phyloP scores from a whole-genome alignment of 129 eudicot species.

The Deinandra increscens region DNA sequence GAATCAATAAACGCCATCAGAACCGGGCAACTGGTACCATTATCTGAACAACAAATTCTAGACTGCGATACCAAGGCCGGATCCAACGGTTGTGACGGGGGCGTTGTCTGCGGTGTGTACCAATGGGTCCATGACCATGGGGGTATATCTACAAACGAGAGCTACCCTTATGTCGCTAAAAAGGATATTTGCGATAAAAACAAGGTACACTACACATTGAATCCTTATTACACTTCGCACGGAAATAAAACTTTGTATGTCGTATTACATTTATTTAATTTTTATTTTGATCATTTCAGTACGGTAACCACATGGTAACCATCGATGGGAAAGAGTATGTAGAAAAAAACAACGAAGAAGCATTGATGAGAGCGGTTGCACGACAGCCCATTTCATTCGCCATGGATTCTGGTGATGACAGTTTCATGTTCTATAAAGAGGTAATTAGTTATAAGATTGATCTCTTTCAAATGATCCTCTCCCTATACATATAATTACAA shows the following conservation, averaged over 20 bases:
- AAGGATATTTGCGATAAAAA: slow-evolving; percentile 47
- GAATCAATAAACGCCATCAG: slow-evolving; percentile 71
- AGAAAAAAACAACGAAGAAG: slow-evolving; percentile 47
- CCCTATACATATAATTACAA: no score
- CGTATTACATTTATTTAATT: no score
- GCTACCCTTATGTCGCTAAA: slow-evolving; percentile 58
- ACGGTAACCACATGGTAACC: slow-evolving; percentile 9
- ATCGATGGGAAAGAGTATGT: slow-evolving; percentile 51
- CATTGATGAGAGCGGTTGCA: slow-evolving; percentile 56
- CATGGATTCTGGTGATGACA: slow-evolving; percentile 47
- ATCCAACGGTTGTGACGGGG: slow-evolving; percentile 68
- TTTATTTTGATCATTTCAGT: neutral
- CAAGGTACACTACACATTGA: no score
- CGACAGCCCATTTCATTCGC: slow-evolving; percentile 55
- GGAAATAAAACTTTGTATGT: no score
- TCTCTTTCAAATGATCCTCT: no score
- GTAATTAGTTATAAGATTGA: no score
- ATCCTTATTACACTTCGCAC: no score
- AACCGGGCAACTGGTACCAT: slow-evolving; percentile 54
- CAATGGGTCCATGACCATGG: slow-evolving; percentile 46
- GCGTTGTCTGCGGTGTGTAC: slow-evolving; percentile 57
- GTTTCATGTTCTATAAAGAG: slow-evolving; percentile 58
- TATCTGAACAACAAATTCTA: slow-evolving; percentile 72
- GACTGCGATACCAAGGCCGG: slow-evolving; percentile 51
- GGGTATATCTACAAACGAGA: slow-evolving; percentile 52